A percentile compares a stretch with the other conserved stretches of the same genome.
These are phyloP conservation scores for Colletotrichum lupini DNA, from an alignment of 2,329 filamentous ascomycete genomes.

Conservation along the genomic window DNA sequence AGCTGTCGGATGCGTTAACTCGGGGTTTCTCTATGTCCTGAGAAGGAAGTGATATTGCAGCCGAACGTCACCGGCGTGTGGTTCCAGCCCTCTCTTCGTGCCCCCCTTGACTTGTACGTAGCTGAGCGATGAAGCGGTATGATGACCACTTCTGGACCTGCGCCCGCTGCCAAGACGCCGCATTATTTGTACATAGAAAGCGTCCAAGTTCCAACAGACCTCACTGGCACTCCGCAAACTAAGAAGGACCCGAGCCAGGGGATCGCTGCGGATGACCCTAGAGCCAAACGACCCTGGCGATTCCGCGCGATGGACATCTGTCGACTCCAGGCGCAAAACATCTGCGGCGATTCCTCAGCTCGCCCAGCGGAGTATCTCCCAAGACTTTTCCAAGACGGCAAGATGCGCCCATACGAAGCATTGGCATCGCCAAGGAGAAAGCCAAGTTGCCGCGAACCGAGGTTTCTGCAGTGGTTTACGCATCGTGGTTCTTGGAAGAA, in stretches of 20 bases:
- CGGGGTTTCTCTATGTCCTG: neutral
- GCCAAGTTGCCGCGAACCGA: constrained; percentile 14
- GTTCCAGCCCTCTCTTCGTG: too few relatives aligned
- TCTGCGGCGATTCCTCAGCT: neutral
- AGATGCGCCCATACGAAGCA: constrained; percentile 28
- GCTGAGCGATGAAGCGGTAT: neutral
- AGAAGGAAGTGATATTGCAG: neutral
- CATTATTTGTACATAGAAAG: neutral
- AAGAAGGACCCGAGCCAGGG: constrained; percentile 9
- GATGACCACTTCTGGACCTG: constrained; percentile 1
- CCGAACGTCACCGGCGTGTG: neutral
- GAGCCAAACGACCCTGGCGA: neutral
- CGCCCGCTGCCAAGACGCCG: constrained; percentile 14
- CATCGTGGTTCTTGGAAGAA: neutral
- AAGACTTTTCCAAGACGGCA: constrained; percentile 33
- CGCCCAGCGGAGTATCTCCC: neutral
- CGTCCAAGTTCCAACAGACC: neutral
- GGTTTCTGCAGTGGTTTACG: neutral
- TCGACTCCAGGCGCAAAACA: neutral
- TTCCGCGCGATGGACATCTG: neutral
- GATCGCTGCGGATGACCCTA: neutral
- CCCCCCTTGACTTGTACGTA: neutral
- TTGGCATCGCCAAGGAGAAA: constrained; percentile 25
- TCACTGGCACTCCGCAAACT: constrained; percentile 2
- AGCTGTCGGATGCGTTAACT: neutral